Evolutionary conservation across 371 early-diverging fungal genomes (phyloP).

Genomic region (Encephalitozoon cuniculi): DNA sequence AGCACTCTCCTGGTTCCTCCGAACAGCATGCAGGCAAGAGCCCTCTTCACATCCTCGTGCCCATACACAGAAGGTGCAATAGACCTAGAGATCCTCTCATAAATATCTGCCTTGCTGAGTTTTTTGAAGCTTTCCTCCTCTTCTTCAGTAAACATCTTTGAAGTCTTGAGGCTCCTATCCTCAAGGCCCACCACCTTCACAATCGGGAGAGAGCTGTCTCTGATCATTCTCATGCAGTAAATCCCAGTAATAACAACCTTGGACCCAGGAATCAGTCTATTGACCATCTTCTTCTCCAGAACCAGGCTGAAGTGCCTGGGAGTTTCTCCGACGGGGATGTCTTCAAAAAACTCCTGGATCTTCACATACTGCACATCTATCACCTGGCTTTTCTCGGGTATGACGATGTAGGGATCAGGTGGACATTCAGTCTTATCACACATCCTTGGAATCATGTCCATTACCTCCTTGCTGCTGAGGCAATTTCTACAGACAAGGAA

Average conservation of each 20-base stretch:
- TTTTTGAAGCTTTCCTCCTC: slow-evolving; percentile 79
- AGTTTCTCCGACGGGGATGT: slow-evolving; percentile 93
- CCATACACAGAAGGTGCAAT: slow-evolving; percentile 58
- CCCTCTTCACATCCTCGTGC: slow-evolving; percentile 81
- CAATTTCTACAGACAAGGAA: slow-evolving; percentile 59
- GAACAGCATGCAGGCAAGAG: slow-evolving; percentile 86
- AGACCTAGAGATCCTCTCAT: slow-evolving; percentile 64
- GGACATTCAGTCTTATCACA: slow-evolving; percentile 59
- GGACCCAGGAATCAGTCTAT: slow-evolving; percentile 83
- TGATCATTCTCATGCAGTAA: slow-evolving; percentile 69
- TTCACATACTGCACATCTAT: slow-evolving; percentile 94
- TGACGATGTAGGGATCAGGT: slow-evolving; percentile 82
- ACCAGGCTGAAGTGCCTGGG: slow-evolving; percentile 84
- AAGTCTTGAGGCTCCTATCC: slow-evolving; percentile 36
- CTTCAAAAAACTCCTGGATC: slow-evolving; percentile 90
- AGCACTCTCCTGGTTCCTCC: slow-evolving; percentile 87
- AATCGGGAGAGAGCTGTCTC: slow-evolving; percentile 20
- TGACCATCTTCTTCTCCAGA: slow-evolving; percentile 75
- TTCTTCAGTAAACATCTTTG: slow-evolving; percentile 69
- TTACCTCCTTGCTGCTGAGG: slow-evolving; percentile 61
- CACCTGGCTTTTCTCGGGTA: slow-evolving; percentile 84
- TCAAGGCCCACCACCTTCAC: slow-evolving; percentile 49
- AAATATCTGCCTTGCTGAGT: slow-evolving; percentile 74
- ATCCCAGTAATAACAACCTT: slow-evolving; percentile 86
- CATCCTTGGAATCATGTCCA: slow-evolving; percentile 64